phyloP scores from a whole-genome alignment of 352 stramenopile species.

The Phytophthora podocarpi region DNA sequence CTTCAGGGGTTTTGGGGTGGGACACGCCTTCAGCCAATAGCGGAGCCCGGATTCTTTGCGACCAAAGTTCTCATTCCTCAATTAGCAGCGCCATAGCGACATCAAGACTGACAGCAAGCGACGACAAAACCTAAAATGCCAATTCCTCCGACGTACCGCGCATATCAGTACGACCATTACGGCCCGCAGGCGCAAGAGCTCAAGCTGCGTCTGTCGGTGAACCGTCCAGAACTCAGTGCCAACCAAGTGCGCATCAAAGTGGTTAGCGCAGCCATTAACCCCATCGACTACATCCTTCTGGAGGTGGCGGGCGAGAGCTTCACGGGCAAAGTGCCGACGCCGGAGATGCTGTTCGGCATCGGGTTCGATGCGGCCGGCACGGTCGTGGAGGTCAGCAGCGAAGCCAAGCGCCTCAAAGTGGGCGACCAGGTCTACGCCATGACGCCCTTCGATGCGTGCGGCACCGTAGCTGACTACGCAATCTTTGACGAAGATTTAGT shows the following conservation, averaged over 20 bases:
- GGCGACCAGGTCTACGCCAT: slow-evolving; percentile 39
- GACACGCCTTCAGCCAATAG: not conserved
- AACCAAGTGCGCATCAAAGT: slow-evolving; percentile 47
- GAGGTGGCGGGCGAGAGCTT: slow-evolving; percentile 16
- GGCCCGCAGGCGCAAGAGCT: slow-evolving; percentile 25
- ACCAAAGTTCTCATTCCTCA: slow-evolving; percentile 25
- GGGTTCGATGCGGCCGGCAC: slow-evolving; percentile 32
- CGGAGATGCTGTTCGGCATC: slow-evolving; percentile 23
- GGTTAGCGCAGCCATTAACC: slow-evolving; percentile 34
- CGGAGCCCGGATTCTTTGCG: too few relatives aligned
- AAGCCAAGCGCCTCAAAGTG: slow-evolving; percentile 17
- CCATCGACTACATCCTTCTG: slow-evolving; percentile 36
- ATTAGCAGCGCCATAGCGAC: slow-evolving; percentile 1
- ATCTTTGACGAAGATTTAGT: slow-evolving; percentile 39
- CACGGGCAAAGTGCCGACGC: slow-evolving; percentile 17
- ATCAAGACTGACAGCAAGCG: not conserved
- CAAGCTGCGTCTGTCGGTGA: slow-evolving; percentile 29
- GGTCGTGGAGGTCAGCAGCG: slow-evolving; percentile 30
- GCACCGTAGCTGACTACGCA: slow-evolving; percentile 44
- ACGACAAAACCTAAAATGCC: slow-evolving; percentile 17
- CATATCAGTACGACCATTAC: slow-evolving; percentile 42
- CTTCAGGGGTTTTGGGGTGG: not conserved
- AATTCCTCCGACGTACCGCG: slow-evolving; percentile 34
- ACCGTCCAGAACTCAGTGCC: slow-evolving; percentile 8
- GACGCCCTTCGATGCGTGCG: slow-evolving; percentile 21